phyloP scores from a whole-genome alignment of 352 stramenopile genomes.

The Globisporangium paroecandrum region DNA sequence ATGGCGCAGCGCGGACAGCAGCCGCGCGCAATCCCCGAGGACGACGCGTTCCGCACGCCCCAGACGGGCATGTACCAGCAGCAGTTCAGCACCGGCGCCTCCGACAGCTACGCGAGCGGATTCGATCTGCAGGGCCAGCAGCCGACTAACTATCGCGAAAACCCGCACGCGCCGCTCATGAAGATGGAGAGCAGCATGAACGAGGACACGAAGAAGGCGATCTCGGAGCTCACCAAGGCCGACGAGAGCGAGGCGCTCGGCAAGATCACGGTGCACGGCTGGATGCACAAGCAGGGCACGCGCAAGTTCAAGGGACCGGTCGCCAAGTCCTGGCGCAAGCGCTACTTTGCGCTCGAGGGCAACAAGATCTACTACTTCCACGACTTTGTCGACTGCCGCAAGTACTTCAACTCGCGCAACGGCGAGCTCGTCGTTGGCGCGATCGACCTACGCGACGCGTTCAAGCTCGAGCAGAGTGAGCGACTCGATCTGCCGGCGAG shows the following conservation, averaged over 20 bases:
- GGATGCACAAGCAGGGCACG: slow-evolving; percentile 84
- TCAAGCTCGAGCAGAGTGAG: slow-evolving; percentile 76
- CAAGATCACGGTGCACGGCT: slow-evolving; percentile 74
- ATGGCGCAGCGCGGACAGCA: slow-evolving; percentile 6
- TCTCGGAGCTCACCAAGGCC: slow-evolving; percentile 66
- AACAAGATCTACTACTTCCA: slow-evolving; percentile 89
- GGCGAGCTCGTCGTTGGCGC: slow-evolving; percentile 71
- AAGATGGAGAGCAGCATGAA: slow-evolving; percentile 18
- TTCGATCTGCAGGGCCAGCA: slow-evolving; percentile 7
- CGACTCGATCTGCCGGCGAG: slow-evolving; percentile 62
- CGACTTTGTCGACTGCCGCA: slow-evolving; percentile 75
- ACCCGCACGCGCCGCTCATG: slow-evolving; percentile 6
- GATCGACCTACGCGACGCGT: slow-evolving; percentile 71
- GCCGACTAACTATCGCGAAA: neutral
- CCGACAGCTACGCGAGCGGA: neutral
- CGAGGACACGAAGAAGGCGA: slow-evolving; percentile 48
- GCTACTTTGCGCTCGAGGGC: slow-evolving; percentile 80
- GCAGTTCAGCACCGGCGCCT: slow-evolving; percentile 4
- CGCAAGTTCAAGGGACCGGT: slow-evolving; percentile 79
- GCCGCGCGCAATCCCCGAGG: slow-evolving; percentile 18
- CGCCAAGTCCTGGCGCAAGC: slow-evolving; percentile 76
- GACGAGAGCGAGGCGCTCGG: slow-evolving; percentile 44
- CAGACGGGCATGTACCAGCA: slow-evolving; percentile 17
- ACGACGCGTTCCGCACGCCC: slow-evolving; percentile 21
- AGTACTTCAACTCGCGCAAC: slow-evolving; percentile 84